phyloP scores from a whole-genome alignment of 208 protist species.

The Leishmania tropica region DNA sequence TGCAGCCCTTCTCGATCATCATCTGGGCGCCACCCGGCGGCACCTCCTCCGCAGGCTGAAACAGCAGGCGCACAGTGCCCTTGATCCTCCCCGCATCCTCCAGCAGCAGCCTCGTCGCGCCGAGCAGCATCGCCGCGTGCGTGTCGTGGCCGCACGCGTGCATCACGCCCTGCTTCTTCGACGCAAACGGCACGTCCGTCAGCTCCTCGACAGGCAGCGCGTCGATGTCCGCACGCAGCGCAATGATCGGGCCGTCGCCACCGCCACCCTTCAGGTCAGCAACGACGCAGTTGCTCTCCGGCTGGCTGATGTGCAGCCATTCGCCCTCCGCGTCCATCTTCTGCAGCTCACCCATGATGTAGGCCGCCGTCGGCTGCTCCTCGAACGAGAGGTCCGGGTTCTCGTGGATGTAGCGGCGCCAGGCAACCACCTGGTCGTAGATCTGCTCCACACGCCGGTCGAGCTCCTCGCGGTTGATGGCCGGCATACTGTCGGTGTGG shows the following conservation, averaged over 20 bases:
- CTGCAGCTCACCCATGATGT: slow-evolving; percentile 45
- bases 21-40: slow-evolving; percentile 51
- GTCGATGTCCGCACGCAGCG: slow-evolving; percentile 69
- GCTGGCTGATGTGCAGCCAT: slow-evolving; percentile 41
- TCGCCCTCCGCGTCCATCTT: slow-evolving; percentile 37
- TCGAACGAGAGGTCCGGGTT: slow-evolving; percentile 51
- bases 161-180: slow-evolving; percentile 58
- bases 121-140: slow-evolving; percentile 66
- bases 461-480: slow-evolving; percentile 26
- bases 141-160: slow-evolving; percentile 74
- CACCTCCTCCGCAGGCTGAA: slow-evolving; percentile 77
- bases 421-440: slow-evolving; percentile 48
- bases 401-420: slow-evolving; percentile 66
- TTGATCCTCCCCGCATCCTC: slow-evolving; percentile 44
- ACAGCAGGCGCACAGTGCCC: slow-evolving; percentile 75
- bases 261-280: slow-evolving; percentile 50
- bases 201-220: slow-evolving; percentile 67
- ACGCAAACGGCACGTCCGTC: slow-evolving; percentile 52
- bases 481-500: neutral
- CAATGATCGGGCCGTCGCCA: slow-evolving; percentile 42
- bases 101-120: slow-evolving; percentile 53
- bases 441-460: slow-evolving; percentile 28
- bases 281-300: slow-evolving; percentile 34
- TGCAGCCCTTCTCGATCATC: slow-evolving; percentile 45
- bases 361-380: slow-evolving; percentile 58